A percentile compares a stretch with the other conserved stretches of the same genome.
These are phyloP conservation scores for Somion occarium DNA, from an alignment of 1,284 basidiomycete genomes.

Conservation along the genomic window DNA sequence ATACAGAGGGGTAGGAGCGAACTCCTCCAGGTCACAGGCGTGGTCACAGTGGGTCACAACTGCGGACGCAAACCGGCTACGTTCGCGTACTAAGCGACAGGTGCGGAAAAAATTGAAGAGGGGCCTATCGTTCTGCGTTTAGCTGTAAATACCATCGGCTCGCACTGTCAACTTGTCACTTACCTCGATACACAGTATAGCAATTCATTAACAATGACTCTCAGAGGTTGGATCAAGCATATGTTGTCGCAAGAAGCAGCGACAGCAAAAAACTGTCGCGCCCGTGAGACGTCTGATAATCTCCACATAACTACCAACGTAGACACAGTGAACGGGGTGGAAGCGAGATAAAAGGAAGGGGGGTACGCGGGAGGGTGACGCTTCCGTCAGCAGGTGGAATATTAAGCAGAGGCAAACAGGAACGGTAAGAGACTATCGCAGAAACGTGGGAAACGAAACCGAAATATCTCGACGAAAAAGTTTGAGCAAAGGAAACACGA, in stretches of 20 bases:
- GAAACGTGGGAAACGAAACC: constrained; percentile 1
- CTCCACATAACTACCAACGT: background rate
- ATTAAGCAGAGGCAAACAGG: background rate
- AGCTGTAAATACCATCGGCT: too few relatives aligned
- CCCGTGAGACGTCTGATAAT: background rate
- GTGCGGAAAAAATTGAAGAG: too few relatives aligned
- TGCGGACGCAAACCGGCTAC: too few relatives aligned
- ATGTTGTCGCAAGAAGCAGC: background rate
- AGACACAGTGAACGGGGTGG: background rate
- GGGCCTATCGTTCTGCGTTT: too few relatives aligned
- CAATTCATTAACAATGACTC: too few relatives aligned
- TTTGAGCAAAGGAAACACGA: constrained; percentile 18
- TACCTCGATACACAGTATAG: too few relatives aligned
- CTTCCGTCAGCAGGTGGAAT: background rate
- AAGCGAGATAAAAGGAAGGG: background rate
- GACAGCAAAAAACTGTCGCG: background rate
- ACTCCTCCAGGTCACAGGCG: too few relatives aligned
- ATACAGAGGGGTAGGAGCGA: too few relatives aligned
- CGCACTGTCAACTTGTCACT: too few relatives aligned
- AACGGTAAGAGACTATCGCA: background rate
- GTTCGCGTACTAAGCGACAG: too few relatives aligned
- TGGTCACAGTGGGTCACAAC: too few relatives aligned
- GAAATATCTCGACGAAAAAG: constrained; percentile 19
- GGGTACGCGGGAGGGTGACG: background rate
- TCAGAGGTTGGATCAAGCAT: too few relatives aligned